A percentile compares a stretch with the other conserved stretches of the same genome.
These are phyloP conservation scores for Spergularia bocconei DNA, from an alignment of 148 eudicot species.

Conservation along the genomic window DNA sequence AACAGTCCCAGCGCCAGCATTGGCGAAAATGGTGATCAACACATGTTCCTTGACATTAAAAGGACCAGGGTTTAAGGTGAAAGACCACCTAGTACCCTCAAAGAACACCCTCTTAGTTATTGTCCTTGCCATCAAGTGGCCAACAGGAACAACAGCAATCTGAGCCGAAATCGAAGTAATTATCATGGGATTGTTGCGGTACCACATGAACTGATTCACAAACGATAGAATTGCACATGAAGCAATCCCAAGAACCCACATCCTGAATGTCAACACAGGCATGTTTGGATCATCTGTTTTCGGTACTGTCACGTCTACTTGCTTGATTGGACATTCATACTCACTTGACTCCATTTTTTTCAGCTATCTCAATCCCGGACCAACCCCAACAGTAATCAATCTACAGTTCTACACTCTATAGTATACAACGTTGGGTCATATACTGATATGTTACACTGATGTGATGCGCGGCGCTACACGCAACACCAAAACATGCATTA, in stretches of 20 bases:
- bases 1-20: conserved; percentile 73
- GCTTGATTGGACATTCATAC: conserved; percentile 41
- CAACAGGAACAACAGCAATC: conserved; percentile 75
- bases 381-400: too few species aligned
- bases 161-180: conserved; percentile 62
- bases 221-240: conserved; percentile 53
- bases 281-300: conserved; percentile 69
- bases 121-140: conserved; percentile 72
- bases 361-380: not conserved
- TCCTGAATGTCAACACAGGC: conserved; percentile 68
- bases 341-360: not conserved
- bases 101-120: conserved; percentile 57
- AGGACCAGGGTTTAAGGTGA: conserved; percentile 77
- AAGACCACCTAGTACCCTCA: conserved; percentile 48
- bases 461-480: too few species aligned
- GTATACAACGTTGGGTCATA: too few species aligned
- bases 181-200: conserved; percentile 56
- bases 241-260: conserved; percentile 70
- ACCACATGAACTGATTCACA: conserved; percentile 88
- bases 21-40: conserved; percentile 81
- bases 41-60: conserved; percentile 89
- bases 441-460: too few species aligned
- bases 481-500: too few species aligned
- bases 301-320: conserved; percentile 74
- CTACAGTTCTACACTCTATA: too few species aligned